A percentile compares a stretch with the other conserved stretches of the same genome.
Conservation (phyloP, 2,329 filamentous ascomycete species). For the Fusarium equiseti region DNA sequence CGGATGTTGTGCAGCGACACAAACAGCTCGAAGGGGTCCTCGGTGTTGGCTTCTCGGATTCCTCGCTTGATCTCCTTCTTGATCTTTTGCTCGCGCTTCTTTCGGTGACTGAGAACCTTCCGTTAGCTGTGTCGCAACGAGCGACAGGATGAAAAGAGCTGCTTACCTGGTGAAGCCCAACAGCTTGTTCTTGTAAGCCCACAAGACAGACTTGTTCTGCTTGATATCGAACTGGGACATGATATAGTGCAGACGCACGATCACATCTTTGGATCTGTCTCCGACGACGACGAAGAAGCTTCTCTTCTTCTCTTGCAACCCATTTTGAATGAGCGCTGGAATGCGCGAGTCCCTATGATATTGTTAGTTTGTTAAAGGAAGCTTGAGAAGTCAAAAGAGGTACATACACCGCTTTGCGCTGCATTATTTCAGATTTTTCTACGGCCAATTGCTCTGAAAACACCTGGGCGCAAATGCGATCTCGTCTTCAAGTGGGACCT, state of each 20-base stretch:
- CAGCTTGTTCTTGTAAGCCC: conserved; percentile 99
- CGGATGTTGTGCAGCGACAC: conserved; percentile 96
- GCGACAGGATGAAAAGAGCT: conserved; percentile 7
- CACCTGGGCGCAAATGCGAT: conserved; percentile 48
- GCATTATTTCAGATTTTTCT: conserved; percentile 59
- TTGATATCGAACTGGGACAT: conserved; percentile 91
- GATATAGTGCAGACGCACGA: conserved; percentile 93
- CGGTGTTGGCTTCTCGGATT: conserved; percentile 88
- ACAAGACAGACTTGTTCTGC: conserved; percentile 90
- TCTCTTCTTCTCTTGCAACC: conserved; percentile 93
- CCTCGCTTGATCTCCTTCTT: conserved; percentile 98
- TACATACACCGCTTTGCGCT: conserved; percentile 69
- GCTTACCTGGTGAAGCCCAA: conserved; percentile 84
- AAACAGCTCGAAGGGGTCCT: conserved; percentile 97
- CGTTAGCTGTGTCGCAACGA: conserved; percentile 35
- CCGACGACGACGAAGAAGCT: conserved; percentile 98
- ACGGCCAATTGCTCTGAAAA: conserved; percentile 47
- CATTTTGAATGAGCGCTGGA: conserved; percentile 90
- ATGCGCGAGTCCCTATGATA: conserved; percentile 83
- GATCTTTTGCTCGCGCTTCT: conserved; percentile 98
- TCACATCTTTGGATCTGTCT: conserved; percentile 92
- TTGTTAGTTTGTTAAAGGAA: conserved; percentile 12
- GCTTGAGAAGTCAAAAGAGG: too few relatives aligned
- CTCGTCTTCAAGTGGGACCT: conserved; percentile 44
- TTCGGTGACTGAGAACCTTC: conserved; percentile 76